Evolutionary conservation across 2,329 filamentous ascomycete genomes (phyloP).

Genomic region (Scytalidium sp.): DNA sequence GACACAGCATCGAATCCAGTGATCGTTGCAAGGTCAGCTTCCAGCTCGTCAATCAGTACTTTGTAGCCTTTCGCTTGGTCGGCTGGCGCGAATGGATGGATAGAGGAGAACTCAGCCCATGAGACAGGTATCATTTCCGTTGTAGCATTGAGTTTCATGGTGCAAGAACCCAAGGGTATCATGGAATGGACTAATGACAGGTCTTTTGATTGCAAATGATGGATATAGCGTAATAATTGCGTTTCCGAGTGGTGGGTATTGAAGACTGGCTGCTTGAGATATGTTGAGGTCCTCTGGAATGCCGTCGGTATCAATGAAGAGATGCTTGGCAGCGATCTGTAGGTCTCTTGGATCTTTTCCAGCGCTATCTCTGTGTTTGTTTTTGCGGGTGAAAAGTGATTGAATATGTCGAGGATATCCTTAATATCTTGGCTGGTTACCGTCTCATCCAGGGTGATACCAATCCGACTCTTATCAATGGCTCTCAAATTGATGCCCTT

Average conservation of each 20-base stretch:
- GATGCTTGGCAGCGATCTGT: conserved; percentile 38
- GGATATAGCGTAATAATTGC: conserved; percentile 88
- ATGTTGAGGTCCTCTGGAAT: conserved; percentile 70
- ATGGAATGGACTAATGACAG: conserved; percentile 93
- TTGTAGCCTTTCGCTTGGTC: conserved; percentile 66
- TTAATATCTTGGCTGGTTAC: conserved; percentile 53
- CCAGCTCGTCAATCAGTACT: conserved; percentile 68
- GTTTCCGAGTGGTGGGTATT: conserved; percentile 95
- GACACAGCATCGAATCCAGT: conserved; percentile 87
- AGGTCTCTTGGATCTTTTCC: too few relatives aligned
- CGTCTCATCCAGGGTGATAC: conserved; percentile 78
- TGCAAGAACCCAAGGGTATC: conserved; percentile 96
- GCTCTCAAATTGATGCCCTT: conserved; percentile 60
- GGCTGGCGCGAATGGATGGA: conserved; percentile 76
- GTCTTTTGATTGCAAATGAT: conserved; percentile 91
- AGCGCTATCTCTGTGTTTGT: conserved; percentile 26
- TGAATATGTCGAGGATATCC: conserved; percentile 56
- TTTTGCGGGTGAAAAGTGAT: conserved; percentile 27
- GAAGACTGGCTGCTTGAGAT: conserved; percentile 88
- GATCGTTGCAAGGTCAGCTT: conserved; percentile 72
- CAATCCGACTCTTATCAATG: conserved; percentile 57
- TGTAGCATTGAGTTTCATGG: conserved; percentile 96
- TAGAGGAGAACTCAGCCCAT: conserved; percentile 68
- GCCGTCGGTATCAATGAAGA: conserved; percentile 46
- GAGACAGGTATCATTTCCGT: conserved; percentile 89